Evolutionary conservation across 106 monocot genomes (phyloP).

Genomic region (Allium sativum): DNA sequence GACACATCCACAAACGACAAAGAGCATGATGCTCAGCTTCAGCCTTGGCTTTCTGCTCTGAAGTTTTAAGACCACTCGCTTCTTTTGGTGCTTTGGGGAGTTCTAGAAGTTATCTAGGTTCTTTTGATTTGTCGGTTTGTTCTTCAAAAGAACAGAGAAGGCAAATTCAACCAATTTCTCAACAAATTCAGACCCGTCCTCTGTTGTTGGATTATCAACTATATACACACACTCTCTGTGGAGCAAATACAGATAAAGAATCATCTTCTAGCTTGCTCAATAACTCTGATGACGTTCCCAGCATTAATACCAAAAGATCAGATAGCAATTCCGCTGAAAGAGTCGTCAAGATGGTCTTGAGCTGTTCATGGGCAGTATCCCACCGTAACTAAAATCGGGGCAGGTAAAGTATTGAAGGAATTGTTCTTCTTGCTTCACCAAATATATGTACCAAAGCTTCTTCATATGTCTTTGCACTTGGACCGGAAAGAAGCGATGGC

Average conservation of each 20-base stretch:
- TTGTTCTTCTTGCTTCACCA: constrained; percentile 92
- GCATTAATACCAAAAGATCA: constrained; percentile 34
- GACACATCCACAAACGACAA: no score
- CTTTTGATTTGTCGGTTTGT: no score
- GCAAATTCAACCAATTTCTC: no score
- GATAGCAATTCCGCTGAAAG: constrained; percentile 52
- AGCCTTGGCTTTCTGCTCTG: no score
- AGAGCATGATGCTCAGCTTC: no score
- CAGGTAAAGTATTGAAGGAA: constrained; percentile 85
- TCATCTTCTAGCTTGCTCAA: constrained; percentile 39
- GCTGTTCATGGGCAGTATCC: constrained; percentile 77
- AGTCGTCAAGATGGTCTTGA: constrained; percentile 52
- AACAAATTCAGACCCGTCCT: no score
- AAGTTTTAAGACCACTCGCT: no score
- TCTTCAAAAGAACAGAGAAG: no score
- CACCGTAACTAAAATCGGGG: constrained; percentile 99
- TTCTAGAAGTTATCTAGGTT: no score
- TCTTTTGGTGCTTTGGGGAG: no score
- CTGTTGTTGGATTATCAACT: no score
- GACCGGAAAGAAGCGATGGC: constrained; percentile 97
- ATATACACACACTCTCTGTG: constrained; percentile 30
- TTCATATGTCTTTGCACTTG: constrained; percentile 95
- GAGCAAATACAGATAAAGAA: constrained; percentile 35
- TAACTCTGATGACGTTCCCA: constrained; percentile 41
- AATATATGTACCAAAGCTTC: constrained; percentile 98